Evolutionary conservation across 1,139 yeast genomes (phyloP), one percentile per base, ranked within the genome.

Genomic region (Hansenula lynferdii): DNA sequence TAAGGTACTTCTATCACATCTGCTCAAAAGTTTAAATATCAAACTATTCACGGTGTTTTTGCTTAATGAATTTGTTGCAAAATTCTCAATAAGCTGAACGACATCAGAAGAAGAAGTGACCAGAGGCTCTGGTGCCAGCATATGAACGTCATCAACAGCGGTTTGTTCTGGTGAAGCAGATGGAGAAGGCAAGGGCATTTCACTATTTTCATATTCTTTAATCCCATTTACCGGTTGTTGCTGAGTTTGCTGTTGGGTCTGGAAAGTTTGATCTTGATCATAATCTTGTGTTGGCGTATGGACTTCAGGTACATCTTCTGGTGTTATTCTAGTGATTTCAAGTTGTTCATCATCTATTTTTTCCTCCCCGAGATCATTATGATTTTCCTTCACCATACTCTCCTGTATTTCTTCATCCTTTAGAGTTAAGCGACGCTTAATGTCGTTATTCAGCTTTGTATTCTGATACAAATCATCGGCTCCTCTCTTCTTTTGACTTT

Each of bases 1-100:
- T 35, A 92, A 67, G 6, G 89, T 74, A 12, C 77, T 64, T 41
- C 96, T 70, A 50, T 82, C 77, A 39, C 85, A 72, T 34, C 72
- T 71, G 42, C 81, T 80, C 28, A 92, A 62, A 36, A 90, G 62
- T 44, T 72, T 74, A 64, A 81, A 86, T 18, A 85, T 65, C 36
- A 82, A 43, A 36, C 46, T 41, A 33, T 48, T 47, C 15, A 43
- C 18, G 1, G 49, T 49, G 6, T 40, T 32, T 28, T 28, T 40
- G 6, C 53, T 21, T 28, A 53, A 36, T 2, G 50, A 32, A 2
- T 36, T 27, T 1, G 47, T 26, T 3, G 51, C 39, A 23, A 44
- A 40, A 15, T 35, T 31, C 11, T 43, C 49, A 9, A 79, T 73
- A 14, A 59, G 42, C 19, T 47, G 47, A 3, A 61, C 43, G 24